Conservation (phyloP, 352 stramenopile species). For the Pythium aquatile region DNA sequence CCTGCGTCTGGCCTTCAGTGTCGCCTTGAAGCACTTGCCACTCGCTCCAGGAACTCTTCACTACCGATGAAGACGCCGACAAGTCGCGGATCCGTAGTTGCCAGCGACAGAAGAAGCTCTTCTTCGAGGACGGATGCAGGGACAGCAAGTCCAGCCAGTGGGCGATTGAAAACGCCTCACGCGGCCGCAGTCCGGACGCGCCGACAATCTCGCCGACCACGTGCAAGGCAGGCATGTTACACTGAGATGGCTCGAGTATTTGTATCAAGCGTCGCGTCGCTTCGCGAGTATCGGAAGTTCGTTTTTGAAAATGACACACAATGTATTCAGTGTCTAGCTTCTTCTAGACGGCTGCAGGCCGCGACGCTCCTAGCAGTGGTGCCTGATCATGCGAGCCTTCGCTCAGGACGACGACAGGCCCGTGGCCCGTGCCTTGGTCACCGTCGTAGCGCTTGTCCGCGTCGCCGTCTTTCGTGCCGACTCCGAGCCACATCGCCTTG, state of each 20-base stretch:
- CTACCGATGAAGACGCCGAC: slow-evolving; percentile 2
- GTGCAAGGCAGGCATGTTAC: slow-evolving; percentile 39
- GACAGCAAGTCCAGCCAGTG: slow-evolving; percentile 42
- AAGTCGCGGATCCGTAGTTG: slow-evolving; percentile 24
- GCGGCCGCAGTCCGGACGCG: slow-evolving; percentile 34
- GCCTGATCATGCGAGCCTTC: slow-evolving; percentile 19
- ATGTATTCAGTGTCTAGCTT: background rate
- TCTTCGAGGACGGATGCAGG: slow-evolving; percentile 35
- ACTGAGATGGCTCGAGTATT: background rate
- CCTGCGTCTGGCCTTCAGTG: slow-evolving; percentile 43
- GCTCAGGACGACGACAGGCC: slow-evolving; percentile 4
- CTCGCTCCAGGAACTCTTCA: background rate
- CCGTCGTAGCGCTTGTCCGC: slow-evolving; percentile 13
- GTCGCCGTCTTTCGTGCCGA: slow-evolving; percentile 19
- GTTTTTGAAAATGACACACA: background rate
- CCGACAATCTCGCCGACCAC: slow-evolving; percentile 52
- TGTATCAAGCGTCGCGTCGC: slow-evolving; percentile 6
- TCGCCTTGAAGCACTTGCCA: slow-evolving; percentile 49
- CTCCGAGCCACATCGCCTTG: slow-evolving; percentile 49
- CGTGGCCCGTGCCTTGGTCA: background rate
- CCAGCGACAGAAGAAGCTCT: slow-evolving; percentile 59
- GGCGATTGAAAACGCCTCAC: slow-evolving; percentile 20
- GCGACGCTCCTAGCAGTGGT: slow-evolving; percentile 11
- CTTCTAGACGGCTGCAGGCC: background rate
- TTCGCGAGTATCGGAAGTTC: background rate